Base-by-base conservation (phyloP, 1,284 basidiomycete genomes). In the Cystobasidium pallidum region DNA sequence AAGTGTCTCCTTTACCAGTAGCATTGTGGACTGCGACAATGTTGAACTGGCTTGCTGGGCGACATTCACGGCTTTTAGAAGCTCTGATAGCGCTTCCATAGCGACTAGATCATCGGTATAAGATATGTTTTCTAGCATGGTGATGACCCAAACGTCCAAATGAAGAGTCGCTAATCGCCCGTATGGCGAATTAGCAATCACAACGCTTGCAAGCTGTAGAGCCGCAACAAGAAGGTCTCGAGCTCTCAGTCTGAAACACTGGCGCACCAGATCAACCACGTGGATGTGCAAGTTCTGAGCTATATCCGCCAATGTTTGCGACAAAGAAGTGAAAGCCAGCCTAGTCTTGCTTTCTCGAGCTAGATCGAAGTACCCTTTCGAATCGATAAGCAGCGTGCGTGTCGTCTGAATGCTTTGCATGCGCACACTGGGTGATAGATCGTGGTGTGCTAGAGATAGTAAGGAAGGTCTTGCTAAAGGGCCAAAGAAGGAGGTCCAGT, bases 221-320 rank as follows among this genome's bases (percentile, higher is more conserved):
- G 54, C 54, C n/a, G 54, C 30, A 6, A 19, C 21, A 7, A 34
- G 54, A n/a, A n/a, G 3, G 24, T 57, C 54, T 36, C 19, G 10
- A 17, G 54, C 54, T n/a, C 24, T 24, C 28, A 57, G 17, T 19
- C 4, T 36, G 32, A 57, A 57, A n/a, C 30, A 57, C 6, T 10
- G 26, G 10, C 30, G 26, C 24, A 66, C 17, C 17, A 66, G 15
- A 0, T 52, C 17, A 0, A 54, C 1, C 6, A 30, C 26, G 2
- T 45, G 52, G 4, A 1, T 4, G 26, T 66, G 55, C 1, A 55
- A 11, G 3, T 52, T 21, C 13, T 54, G 41, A 15, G 64, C 49
- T 24, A 66, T 54, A 10, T 57, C 64, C 15, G 64, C 64, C 17
- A 66, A 10, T 7, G 51, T 66, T 43, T 66, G 49, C 6, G 64